Percentiles rank a stretch among this genome's conserved stretches.
phyloP scores from a whole-genome alignment of 2,329 filamentous ascomycete genomes.

The Sodiomyces alkalinus region DNA sequence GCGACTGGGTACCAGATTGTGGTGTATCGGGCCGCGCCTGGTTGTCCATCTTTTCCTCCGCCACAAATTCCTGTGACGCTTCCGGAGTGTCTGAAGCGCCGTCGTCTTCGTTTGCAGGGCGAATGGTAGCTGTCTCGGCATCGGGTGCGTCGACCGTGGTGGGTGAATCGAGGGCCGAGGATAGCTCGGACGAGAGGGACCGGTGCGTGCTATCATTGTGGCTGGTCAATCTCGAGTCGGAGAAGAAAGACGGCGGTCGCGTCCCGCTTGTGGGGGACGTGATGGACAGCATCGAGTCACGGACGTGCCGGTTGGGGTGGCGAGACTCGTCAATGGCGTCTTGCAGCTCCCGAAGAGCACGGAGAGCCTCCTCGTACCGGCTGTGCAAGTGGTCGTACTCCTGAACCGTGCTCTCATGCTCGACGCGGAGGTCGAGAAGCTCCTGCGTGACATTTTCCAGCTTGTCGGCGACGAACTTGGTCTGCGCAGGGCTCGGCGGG shows the following conservation, averaged over 20 bases:
- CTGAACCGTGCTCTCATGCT: slow-evolving; percentile 71
- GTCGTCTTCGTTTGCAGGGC: no score
- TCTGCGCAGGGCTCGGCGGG: slow-evolving; percentile 60
- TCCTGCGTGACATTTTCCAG: slow-evolving; percentile 84
- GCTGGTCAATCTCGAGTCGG: slow-evolving; percentile 55
- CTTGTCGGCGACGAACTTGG: slow-evolving; percentile 79
- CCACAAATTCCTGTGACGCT: slow-evolving; percentile 20
- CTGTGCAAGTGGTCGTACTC: slow-evolving; percentile 70
- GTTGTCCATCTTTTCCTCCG: no score
- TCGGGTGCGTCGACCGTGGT: slow-evolving; percentile 43
- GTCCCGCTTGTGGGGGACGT: slow-evolving; percentile 32
- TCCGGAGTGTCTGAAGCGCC: no score
- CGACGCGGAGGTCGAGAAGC: slow-evolving; percentile 74
- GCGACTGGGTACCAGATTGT: not conserved
- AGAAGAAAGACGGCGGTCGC: slow-evolving; percentile 73
- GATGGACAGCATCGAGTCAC: slow-evolving; percentile 41
- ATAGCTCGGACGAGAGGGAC: slow-evolving; percentile 88
- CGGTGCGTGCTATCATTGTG: slow-evolving; percentile 50
- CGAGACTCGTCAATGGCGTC: slow-evolving; percentile 69
- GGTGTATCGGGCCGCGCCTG: no score
- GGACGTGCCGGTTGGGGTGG: slow-evolving; percentile 36
- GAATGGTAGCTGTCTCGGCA: slow-evolving; percentile 36
- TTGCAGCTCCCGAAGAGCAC: slow-evolving; percentile 69
- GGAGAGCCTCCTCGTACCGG: slow-evolving; percentile 84
- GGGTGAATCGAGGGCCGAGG: slow-evolving; percentile 67